Evolutionary conservation across 768 basidiomycete species (phyloP), one percentile per base, ranked within the genome.

Genomic region (Trametes maxima): DNA sequence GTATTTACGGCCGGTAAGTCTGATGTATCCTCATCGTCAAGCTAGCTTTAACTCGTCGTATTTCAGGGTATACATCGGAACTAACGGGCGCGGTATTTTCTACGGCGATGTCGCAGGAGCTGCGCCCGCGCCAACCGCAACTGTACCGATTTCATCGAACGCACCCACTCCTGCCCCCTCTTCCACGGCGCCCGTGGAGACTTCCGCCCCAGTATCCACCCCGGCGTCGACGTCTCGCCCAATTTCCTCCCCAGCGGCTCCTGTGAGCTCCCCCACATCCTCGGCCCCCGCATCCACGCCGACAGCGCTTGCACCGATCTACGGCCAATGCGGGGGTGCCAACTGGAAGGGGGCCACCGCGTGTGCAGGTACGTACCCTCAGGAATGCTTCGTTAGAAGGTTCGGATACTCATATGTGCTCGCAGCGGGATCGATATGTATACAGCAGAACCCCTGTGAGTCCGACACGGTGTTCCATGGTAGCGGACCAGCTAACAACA

Each of bases 11-110:
- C 50, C 78, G 84, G 84, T 84, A 50, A 65, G 78, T 68, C 2
- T 44, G 5, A 5, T 36, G 3, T n/a, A 10, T 19, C 10, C 12
- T 21, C 11, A 24, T n/a, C 2, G 19, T n/a, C 48, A 2, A 36
- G 28, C 13, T 47, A 46, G 16, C n/a, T 19, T 17, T n/a, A 24
- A 3, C 28, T 28, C 36, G n/a, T 58, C 28, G 42, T 22, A 28
- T 50, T 24, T n/a, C 57, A 85, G 85, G 11, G 83, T 84, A 0
- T 86, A 86, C 63, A 78, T 85, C 40, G 84, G 84, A 5, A 86
- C 84, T 5, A 85, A 85, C 64, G 85, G 84, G 24, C 80, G 85
- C 35, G 84, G 84, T 51, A 75, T 71, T 45, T 85, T 83, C 70
- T 84, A 78, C 62, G 83, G 69, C 12, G 69, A 70, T 36, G 57